Conservation (phyloP, 805 yeast species). For the Wickerhamiella kurtzmanii region DNA sequence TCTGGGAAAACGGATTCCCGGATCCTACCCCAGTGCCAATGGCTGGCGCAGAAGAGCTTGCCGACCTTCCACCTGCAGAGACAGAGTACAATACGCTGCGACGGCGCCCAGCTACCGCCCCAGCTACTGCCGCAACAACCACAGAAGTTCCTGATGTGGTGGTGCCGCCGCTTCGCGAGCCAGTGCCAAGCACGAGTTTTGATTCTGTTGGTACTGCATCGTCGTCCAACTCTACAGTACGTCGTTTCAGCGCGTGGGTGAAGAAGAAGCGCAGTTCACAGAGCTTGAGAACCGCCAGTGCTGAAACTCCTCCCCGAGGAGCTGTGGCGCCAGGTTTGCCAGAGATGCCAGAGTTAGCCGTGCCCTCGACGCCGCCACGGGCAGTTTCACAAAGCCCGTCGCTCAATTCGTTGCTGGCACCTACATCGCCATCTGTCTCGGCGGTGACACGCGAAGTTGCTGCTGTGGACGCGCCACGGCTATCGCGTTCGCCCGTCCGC, state of each 20-base stretch:
- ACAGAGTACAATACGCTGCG: neutral
- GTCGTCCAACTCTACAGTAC: slow-evolving; percentile 2
- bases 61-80: neutral
- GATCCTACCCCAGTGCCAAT: slow-evolving; percentile 3
- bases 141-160: neutral
- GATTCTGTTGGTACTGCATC: neutral
- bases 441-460: neutral
- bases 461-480: neutral
- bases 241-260: slow-evolving; percentile 7
- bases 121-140: neutral
- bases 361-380: neutral
- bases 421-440: neutral
- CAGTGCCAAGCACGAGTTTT: neutral
- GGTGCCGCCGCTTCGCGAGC: neutral
- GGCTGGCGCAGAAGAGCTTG: slow-evolving; percentile 1
- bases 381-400: neutral
- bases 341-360: too few species aligned
- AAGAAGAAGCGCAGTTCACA: slow-evolving; percentile 5
- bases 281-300: neutral
- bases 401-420: neutral
- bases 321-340: too few species aligned
- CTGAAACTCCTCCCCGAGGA: too few species aligned
- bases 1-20: slow-evolving; percentile 47
- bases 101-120: neutral
- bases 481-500: neutral